A percentile compares a stretch with the other conserved stretches of the same genome.
These are phyloP conservation scores for Nitzschia sp. DNA, from an alignment of 108 stramenopile genomes.

Conservation along the genomic window DNA sequence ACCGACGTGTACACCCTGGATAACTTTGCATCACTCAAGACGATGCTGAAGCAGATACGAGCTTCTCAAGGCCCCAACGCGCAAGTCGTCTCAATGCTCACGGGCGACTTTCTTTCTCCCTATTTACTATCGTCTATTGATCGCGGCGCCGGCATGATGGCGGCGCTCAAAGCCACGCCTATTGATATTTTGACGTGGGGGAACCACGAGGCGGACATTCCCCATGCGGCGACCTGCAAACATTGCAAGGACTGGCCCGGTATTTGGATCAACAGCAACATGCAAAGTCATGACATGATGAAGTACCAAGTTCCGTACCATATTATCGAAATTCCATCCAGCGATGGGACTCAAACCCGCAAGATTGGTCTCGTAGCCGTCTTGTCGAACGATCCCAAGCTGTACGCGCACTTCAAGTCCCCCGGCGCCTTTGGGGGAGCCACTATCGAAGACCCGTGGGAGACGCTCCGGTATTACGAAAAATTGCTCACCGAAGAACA, in stretches of 20 bases:
- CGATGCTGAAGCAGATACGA: constrained; percentile 28
- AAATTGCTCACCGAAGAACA: constrained; percentile 26
- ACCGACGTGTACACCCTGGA: constrained; percentile 58
- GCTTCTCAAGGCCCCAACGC: constrained; percentile 14
- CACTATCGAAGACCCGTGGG: constrained; percentile 47
- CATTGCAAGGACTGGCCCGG: constrained; percentile 40
- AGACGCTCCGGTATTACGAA: constrained; percentile 31
- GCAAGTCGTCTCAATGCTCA: constrained; percentile 24
- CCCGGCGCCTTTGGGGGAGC: constrained; percentile 49
- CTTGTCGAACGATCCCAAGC: constrained; percentile 41
- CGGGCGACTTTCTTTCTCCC: constrained; percentile 48
- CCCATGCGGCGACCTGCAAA: constrained; percentile 27
- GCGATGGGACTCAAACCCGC: constrained; percentile 36
- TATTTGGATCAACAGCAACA: constrained; percentile 50
- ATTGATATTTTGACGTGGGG: constrained; percentile 47
- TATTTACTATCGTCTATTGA: constrained; percentile 44
- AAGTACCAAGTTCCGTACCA: constrained; percentile 36
- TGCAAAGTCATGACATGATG: constrained; percentile 47
- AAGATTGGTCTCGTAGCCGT: constrained; percentile 42
- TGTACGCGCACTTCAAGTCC: constrained; percentile 46
- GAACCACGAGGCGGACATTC: constrained; percentile 53
- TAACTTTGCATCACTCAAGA: constrained; percentile 45
- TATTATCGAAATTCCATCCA: constrained; percentile 32
- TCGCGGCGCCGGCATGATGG: constrained; percentile 55
- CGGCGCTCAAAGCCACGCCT: constrained; percentile 29